Evolutionary conservation across 495 filamentous ascomycete species (phyloP).

Genomic region (Mycothermus thermophilus): DNA sequence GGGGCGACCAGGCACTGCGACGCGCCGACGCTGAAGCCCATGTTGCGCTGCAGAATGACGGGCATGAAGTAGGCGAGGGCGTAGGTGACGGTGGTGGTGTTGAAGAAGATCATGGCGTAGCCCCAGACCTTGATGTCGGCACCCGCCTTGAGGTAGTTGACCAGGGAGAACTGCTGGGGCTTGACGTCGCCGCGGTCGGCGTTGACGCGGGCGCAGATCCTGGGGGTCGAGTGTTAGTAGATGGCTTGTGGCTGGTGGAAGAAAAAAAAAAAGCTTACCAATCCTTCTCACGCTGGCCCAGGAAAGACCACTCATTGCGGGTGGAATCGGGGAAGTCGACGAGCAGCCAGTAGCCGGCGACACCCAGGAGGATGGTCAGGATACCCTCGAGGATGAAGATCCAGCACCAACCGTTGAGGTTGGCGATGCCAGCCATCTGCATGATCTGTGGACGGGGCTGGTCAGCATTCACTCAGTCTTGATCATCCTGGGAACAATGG

Average conservation of each 20-base stretch:
- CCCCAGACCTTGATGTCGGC: constrained; percentile 48
- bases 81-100: constrained; percentile 45
- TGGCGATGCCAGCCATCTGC: constrained; percentile 38
- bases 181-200: constrained; percentile 44
- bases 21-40: constrained; percentile 42
- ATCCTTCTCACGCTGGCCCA: constrained; percentile 33
- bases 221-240: background rate
- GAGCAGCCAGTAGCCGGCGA: constrained; percentile 38
- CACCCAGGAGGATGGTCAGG: constrained; percentile 31
- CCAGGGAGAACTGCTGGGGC: constrained; percentile 34
- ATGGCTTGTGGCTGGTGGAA: background rate
- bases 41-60: constrained; percentile 42
- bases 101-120: constrained; percentile 46
- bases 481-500: background rate
- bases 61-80: constrained; percentile 56
- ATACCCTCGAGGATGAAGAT: constrained; percentile 50
- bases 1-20: constrained; percentile 52
- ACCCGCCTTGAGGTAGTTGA: constrained; percentile 34
- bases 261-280: constrained; percentile 15
- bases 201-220: constrained; percentile 42
- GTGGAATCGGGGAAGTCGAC: constrained; percentile 48
- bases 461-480: background rate
- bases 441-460: constrained; percentile 33
- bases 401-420: constrained; percentile 48
- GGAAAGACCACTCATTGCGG: constrained; percentile 38